A percentile compares a stretch with the other conserved stretches of the same genome.
phyloP scores from a whole-genome alignment of 345 rosid genomes.

The Pistacia atlantica region DNA sequence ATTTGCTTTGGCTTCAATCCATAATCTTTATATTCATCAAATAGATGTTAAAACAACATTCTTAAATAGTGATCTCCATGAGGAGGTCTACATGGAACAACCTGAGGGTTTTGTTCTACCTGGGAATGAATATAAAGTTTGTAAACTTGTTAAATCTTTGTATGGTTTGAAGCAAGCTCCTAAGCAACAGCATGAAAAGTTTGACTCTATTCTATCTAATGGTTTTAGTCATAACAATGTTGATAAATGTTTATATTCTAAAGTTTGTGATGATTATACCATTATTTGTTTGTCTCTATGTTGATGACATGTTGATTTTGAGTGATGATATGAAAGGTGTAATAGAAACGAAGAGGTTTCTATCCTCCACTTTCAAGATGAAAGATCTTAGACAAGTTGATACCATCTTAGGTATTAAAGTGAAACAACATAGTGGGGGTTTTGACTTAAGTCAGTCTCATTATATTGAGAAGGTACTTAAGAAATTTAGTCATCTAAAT shows the following conservation, averaged over 20 bases:
- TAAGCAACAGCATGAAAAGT: constrained; percentile 12
- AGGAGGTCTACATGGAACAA: not conserved
- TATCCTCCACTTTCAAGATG: not conserved
- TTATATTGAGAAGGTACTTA: not conserved
- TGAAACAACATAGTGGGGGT: no score
- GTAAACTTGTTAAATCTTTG: not conserved
- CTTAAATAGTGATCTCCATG: not conserved
- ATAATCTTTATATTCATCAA: constrained; percentile 3
- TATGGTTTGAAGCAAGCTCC: constrained; percentile 7
- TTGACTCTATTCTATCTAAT: not conserved
- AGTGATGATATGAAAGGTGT: not conserved
- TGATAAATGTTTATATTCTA: no score
- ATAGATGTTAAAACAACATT: constrained; percentile 14
- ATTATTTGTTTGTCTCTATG: no score
- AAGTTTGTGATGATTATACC: no score
- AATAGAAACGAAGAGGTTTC: no score
- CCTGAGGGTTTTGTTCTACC: not conserved
- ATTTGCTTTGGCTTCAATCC: constrained; percentile 6
- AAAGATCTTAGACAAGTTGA: not conserved
- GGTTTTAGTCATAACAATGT: not conserved
- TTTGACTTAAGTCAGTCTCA: not conserved
- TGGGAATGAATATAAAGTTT: not conserved
- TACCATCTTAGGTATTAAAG: no score
- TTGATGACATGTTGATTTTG: no score
- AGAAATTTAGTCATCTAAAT: no score